Evolutionary conservation across 345 rosid genomes (phyloP), one percentile per base, ranked within the genome.

Genomic region (Mangifera indica): DNA sequence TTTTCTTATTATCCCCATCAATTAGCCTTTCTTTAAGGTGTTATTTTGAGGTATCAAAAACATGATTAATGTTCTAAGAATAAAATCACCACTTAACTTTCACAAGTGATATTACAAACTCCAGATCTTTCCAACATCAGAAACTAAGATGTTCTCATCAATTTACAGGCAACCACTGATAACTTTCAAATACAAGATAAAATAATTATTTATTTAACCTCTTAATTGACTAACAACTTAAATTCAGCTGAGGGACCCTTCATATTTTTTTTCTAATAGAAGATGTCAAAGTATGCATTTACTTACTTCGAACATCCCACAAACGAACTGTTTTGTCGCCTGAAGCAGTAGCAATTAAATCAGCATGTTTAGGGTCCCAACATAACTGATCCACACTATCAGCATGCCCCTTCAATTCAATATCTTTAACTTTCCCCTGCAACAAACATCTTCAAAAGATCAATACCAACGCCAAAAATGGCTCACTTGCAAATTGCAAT

Each of bases 301-400:
- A 90, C 98, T 86, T 85, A 95, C 98, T 93, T 14, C 98, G 97
- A 73, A 96, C 96, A 83, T 95, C 99, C 99, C 99, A 96, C 51
- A 96, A 79, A 58, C 99, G 91, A 67, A 96, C 99, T n/a, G 97
- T 96, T 84, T 91, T 91, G 84, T 96, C 98, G 0, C 99, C 99
- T 2, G 99, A 93, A 11, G 99, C 99, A 26, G 98, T 96, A n/a
- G 98, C 98, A 77, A 93, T 84, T 40, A 93, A 79, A 83, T 96
- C 99, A 49, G 93, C 82, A 81, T 93, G 99, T 76, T 91, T 93
- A 0, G 99, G 98, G 64, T 93, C 99, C 99, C 99, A 96, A 77
- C 99, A 96, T 14, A 96, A 85, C 82, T 96, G 99, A 87, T 95
- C 99, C 72, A 95, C 99, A 66, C 99, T 95, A 78, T 95, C 98